These are phyloP conservation scores for Collybia nuda DNA, from an alignment of 768 basidiomycete species.

Conservation along the genomic window DNA sequence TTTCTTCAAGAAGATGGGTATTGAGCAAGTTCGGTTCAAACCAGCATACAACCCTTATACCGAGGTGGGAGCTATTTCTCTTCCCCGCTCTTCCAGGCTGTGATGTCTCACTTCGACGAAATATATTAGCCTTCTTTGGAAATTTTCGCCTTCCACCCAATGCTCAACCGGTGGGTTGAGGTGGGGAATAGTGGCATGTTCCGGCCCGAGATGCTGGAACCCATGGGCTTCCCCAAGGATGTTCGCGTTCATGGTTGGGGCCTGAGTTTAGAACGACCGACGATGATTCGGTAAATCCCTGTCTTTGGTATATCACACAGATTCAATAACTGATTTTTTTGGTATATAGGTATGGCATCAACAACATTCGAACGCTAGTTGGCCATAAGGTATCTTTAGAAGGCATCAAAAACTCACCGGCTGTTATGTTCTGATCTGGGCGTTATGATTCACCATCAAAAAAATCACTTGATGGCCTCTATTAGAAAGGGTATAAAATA, in stretches of 20 bases:
- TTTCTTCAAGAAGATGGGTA: constrained; percentile 98
- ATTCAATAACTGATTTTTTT: neutral
- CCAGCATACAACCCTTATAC: constrained; percentile 99
- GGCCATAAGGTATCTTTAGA: constrained; percentile 97
- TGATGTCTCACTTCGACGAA: constrained; percentile 1
- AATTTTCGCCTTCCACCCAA: constrained; percentile 97
- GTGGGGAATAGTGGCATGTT: constrained; percentile 99
- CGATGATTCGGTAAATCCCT: constrained; percentile 88
- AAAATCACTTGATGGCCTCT: neutral
- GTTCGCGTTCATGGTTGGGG: constrained; percentile 98
- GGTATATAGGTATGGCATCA: constrained; percentile 82
- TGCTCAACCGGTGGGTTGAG: constrained; percentile 93
- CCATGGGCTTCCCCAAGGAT: constrained; percentile 97
- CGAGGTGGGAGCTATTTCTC: constrained; percentile 52
- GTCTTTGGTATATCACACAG: neutral
- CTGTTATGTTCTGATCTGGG: constrained; percentile 78
- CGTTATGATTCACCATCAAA: neutral
- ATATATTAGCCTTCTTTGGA: constrained; percentile 82
- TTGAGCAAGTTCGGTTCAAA: constrained; percentile 93
- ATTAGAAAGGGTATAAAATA: constrained; percentile 6
- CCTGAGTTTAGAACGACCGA: constrained; percentile 89
- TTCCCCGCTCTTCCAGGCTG: neutral
- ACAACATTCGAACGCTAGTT: constrained; percentile 93
- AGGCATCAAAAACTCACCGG: constrained; percentile 82
- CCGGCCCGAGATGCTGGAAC: constrained; percentile 98